phyloP scores from a whole-genome alignment of 2,329 filamentous ascomycete species.

The Tympanopsis confertula region DNA sequence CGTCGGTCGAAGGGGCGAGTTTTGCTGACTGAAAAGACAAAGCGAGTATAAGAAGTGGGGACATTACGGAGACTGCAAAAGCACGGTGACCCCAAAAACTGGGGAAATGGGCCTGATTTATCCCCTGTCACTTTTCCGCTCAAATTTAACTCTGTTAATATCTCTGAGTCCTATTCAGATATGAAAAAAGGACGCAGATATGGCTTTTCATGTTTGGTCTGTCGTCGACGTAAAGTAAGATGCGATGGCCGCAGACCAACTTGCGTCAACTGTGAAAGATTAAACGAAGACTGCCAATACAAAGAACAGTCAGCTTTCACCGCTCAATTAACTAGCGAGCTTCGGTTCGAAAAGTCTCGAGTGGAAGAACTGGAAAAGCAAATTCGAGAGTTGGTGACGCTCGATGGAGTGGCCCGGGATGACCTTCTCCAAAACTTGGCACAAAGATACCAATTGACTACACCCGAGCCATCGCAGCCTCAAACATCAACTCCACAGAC shows the following conservation, averaged over 20 bases:
- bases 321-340: too few relatives aligned
- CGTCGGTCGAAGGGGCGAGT: too few relatives aligned
- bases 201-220: conserved; percentile 1
- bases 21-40: too few relatives aligned
- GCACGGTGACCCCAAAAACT: too few relatives aligned
- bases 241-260: conserved; percentile 3
- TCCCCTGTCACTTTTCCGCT: not conserved
- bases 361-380: not conserved
- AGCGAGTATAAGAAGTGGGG: too few relatives aligned
- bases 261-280: not conserved
- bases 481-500: too few relatives aligned
- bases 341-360: too few relatives aligned
- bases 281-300: conserved; percentile 1
- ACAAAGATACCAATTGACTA: too few relatives aligned
- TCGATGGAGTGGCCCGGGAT: not conserved
- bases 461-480: too few relatives aligned
- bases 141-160: not conserved
- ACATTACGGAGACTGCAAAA: too few relatives aligned
- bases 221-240: conserved; percentile 2
- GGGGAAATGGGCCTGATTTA: not conserved
- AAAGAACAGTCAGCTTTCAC: not conserved
- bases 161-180: not conserved
- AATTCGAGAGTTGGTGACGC: not conserved
- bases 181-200: not conserved
- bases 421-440: too few relatives aligned